Percentiles rank a stretch among this genome's conserved stretches.
phyloP scores from a whole-genome alignment of 2,329 filamentous ascomycete genomes.

The Penicillium janthinellum region DNA sequence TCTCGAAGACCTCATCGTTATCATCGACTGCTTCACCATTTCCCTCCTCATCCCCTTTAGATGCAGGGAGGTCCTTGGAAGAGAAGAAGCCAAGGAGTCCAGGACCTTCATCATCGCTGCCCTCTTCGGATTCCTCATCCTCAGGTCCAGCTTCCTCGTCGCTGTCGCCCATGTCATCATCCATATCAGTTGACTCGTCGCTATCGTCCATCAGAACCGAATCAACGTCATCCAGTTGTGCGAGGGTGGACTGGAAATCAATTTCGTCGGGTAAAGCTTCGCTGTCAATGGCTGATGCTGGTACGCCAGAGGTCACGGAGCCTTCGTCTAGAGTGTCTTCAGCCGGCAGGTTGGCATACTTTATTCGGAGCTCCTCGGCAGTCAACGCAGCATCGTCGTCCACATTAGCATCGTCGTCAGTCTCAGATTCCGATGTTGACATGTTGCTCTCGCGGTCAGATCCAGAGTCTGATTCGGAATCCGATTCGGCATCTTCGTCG shows the following conservation, averaged over 20 bases:
- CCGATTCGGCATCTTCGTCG: constrained; percentile 30
- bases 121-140: constrained; percentile 51
- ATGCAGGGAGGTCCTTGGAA: constrained; percentile 39
- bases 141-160: constrained; percentile 53
- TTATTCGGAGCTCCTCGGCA: constrained; percentile 49
- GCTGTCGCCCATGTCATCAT: constrained; percentile 52
- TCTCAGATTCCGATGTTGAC: constrained; percentile 49
- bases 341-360: constrained; percentile 48
- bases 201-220: constrained; percentile 49
- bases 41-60: constrained; percentile 32
- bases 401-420: constrained; percentile 40
- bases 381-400: constrained; percentile 51
- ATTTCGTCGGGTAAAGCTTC: constrained; percentile 25
- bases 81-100: constrained; percentile 53
- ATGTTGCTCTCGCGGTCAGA: constrained; percentile 54
- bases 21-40: constrained; percentile 28
- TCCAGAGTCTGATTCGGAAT: constrained; percentile 61
- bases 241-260: constrained; percentile 27
- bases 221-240: constrained; percentile 47
- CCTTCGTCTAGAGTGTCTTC: constrained; percentile 26
- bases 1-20: constrained; percentile 33
- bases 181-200: constrained; percentile 52
- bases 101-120: constrained; percentile 36
- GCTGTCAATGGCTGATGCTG: constrained; percentile 22
- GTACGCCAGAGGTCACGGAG: constrained; percentile 29